Conservation (phyloP, 2,329 filamentous ascomycete species). For the Fusarium staphyleae region DNA sequence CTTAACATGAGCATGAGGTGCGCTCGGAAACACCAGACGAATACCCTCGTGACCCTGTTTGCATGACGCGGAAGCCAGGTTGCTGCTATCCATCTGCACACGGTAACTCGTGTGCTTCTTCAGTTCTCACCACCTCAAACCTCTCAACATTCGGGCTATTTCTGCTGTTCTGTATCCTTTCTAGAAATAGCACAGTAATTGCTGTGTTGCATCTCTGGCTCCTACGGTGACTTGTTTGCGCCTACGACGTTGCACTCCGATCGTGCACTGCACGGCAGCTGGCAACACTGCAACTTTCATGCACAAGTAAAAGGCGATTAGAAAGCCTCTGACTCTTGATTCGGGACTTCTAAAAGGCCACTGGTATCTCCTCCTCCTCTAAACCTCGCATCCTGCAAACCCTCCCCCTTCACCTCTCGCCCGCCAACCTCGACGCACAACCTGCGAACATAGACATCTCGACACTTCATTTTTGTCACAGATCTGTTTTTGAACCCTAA, state of each 20-base stretch:
- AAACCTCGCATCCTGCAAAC: neutral
- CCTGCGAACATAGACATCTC: slow-evolving; percentile 2
- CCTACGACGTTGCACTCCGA: neutral
- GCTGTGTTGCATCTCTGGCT: neutral
- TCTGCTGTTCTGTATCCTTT: neutral
- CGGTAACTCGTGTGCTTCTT: neutral
- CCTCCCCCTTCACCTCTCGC: neutral
- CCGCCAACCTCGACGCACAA: neutral
- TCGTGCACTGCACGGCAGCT: slow-evolving; percentile 11
- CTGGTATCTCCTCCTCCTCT: neutral
- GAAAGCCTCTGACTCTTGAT: neutral
- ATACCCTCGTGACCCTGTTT: neutral
- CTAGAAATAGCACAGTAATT: neutral
- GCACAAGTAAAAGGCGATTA: neutral
- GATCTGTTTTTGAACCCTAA: neutral
- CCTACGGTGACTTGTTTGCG: neutral
- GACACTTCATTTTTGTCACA: slow-evolving; percentile 1
- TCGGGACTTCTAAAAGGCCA: neutral
- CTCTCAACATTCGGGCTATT: neutral
- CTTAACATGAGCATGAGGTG: neutral
- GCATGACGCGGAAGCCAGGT: no score
- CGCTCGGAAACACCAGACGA: neutral
- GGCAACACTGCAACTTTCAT: neutral
- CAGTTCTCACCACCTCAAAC: neutral
- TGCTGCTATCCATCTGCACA: neutral